Conservation (phyloP, 2,329 filamentous ascomycete species). For the Exophiala dermatitidis region DNA sequence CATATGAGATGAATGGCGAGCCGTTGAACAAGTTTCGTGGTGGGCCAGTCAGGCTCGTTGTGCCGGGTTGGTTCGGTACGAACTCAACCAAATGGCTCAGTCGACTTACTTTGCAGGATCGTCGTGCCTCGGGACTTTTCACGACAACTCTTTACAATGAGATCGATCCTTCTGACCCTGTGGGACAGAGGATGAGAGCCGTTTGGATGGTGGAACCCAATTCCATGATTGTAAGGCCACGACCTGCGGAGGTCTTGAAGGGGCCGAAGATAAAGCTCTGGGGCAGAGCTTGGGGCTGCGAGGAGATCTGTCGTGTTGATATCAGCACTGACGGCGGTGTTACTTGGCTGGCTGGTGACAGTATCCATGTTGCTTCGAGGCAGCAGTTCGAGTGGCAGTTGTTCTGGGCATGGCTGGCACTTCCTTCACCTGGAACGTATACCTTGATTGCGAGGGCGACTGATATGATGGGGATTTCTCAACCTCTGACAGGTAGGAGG, state of each 20-base stretch:
- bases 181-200: conserved; percentile 12
- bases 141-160: conserved; percentile 25
- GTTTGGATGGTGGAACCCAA: conserved; percentile 24
- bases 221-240: conserved; percentile 21
- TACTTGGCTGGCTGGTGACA: conserved; percentile 8
- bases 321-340: conserved; percentile 13
- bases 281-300: conserved; percentile 21
- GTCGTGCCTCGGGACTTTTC: conserved; percentile 17
- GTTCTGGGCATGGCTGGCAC: conserved; percentile 6
- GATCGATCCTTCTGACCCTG: conserved; percentile 18
- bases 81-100: conserved; percentile 24
- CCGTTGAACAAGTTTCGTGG: conserved; percentile 20
- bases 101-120: conserved; percentile 17
- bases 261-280: conserved; percentile 12
- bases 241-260: conserved; percentile 7
- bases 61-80: conserved; percentile 24
- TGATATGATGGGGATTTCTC: conserved; percentile 9
- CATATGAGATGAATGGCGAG: conserved; percentile 23
- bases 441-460: conserved; percentile 16
- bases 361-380: conserved; percentile 2
- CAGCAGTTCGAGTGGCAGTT: conserved; percentile 22
- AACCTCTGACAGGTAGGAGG: conserved; percentile 18
- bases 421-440: conserved; percentile 12
- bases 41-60: conserved; percentile 23
- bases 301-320: conserved; percentile 17